Evolutionary conservation across 2,329 filamentous ascomycete species (phyloP), one percentile per base, ranked within the genome.

Genomic region (Lithohypha guttulata): DNA sequence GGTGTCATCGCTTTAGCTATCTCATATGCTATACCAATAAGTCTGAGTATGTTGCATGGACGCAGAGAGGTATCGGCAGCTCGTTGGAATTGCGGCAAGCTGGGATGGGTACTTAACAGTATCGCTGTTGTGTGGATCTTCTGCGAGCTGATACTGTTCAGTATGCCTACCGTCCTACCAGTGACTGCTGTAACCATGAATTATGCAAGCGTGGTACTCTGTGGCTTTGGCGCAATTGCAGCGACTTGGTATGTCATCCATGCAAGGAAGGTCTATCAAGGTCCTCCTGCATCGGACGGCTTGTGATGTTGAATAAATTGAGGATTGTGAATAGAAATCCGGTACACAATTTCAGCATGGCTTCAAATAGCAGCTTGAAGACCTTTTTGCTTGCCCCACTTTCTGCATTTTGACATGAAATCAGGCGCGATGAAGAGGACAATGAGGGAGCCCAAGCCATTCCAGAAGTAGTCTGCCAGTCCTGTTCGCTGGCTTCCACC

Each of bases 401-500:
- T 62, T 57, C 65, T 71, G 10, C 73, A 69, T 53, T 73, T 75
- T 18, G 59, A 57, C 38, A 73, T 66, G 53, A 77, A 57, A 54
- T 78, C 73, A 4, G 71, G 69, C 17, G 68, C 64, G 35, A 77
- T 64, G 44, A 75, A 69, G 28, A 76, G 53, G 63, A 73, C 75
- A 9, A 67, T 63, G 22, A 77, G 46, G 37, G 61, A 64, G 32
- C 66, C 65, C 5, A 72, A 49, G 68, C 71, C 75, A 42, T 65
- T 64, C 29, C 68, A 65, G 34, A 76, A 42, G 2, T 70, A 74
- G 48, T 78, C 74, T 11, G 65, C 51, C 8, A 77, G 47, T 42
- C 67, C 56, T 25, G 63, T 67, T 46, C 49, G 36, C 30, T 76
- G 70, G 45, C 69, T 65, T 19, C 68, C 66, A 47, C 68, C 71